phyloP scores from a whole-genome alignment of 139 green algal genomes.

The Closterium sp. region DNA sequence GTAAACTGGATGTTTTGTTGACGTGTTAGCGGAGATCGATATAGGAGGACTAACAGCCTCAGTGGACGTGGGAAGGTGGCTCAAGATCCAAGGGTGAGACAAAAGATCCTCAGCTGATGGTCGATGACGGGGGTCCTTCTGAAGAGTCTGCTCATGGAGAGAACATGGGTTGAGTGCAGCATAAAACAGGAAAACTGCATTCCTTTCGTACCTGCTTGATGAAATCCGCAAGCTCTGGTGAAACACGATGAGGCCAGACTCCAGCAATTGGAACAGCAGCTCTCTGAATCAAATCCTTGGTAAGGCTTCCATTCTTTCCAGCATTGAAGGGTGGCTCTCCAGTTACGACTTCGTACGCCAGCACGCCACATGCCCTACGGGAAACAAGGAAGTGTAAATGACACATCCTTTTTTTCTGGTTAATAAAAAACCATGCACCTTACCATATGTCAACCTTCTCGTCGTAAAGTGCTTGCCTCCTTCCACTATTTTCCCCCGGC shows the following conservation, averaged over 20 bases:
- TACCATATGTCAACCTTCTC: slow-evolving; percentile 74
- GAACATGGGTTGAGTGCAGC: background rate
- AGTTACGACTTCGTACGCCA: slow-evolving; percentile 24
- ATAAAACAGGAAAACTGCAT: background rate
- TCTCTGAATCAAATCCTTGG: slow-evolving; percentile 9
- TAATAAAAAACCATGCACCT: background rate
- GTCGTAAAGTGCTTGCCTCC: slow-evolving; percentile 66
- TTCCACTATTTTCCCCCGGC: slow-evolving; percentile 2
- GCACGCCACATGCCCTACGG: slow-evolving; percentile 20
- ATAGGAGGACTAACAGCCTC: background rate
- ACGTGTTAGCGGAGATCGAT: background rate
- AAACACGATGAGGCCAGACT: background rate
- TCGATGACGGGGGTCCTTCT: slow-evolving; percentile 5
- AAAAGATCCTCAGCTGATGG: slow-evolving; percentile 7
- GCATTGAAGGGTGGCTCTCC: slow-evolving; percentile 22
- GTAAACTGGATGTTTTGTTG: background rate
- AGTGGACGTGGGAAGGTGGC: background rate
- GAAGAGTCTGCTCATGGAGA: background rate
- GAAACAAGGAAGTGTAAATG: background rate
- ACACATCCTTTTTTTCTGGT: background rate
- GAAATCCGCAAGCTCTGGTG: slow-evolving; percentile 19
- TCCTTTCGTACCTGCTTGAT: slow-evolving; percentile 2
- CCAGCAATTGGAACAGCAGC: slow-evolving; percentile 5
- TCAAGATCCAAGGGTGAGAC: slow-evolving; percentile 7
- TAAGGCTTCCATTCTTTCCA: slow-evolving; percentile 3